Base-by-base conservation (phyloP, 164 flowering plant species). In the Paratinospora sagittata region DNA sequence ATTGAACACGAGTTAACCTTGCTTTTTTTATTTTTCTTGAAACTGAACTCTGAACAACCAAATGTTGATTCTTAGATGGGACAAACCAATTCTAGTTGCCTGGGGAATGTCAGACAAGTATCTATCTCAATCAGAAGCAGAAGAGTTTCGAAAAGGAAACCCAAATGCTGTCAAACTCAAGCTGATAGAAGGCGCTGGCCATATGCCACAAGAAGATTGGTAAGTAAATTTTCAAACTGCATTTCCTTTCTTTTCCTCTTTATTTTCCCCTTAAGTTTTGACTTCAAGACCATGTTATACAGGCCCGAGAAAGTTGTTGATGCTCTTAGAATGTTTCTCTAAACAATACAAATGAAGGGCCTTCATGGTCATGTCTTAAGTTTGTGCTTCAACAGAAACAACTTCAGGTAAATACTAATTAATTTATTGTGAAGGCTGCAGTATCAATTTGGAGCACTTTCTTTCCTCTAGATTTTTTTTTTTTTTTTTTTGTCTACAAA, bases 201-300 rank as follows among this genome's bases (percentile, higher is more conserved):
- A 95, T 77, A 88, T 95, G 97, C 99, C 99, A 67, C 99, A 95
- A 55, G 99, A 95, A 83, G 99, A 95, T 81, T 92, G 99, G 97
- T 95, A 83, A 84, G 7, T 47, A 67, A 52, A 17, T 36, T 57
- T 12, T 47, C n/a, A 1, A n/a, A 24, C 27, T 37, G 8, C 12
- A 55, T 14, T 19, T 27, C 34, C 17, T 37, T 0, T 73, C 55
- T 8, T 21, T 3, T 34, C 47, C 67, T 68, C 55, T 21, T 3
- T 27, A 7, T 43, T 52, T 7, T 63, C 24, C 4, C 34, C 61
- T n/a, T 63, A 33, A n/a, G 13, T 36, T n/a, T 23, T 75, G 14
- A 67, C 33, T 19, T 27, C 33, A 12, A 11, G 33, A 14, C 66
- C 37, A 10, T 58, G 45, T 73, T 30, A 36, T 24, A 63, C 90